Percentiles rank a stretch among this genome's conserved stretches.
phyloP scores from a whole-genome alignment of 441 rosid genomes.

The Eruca vesicaria region DNA sequence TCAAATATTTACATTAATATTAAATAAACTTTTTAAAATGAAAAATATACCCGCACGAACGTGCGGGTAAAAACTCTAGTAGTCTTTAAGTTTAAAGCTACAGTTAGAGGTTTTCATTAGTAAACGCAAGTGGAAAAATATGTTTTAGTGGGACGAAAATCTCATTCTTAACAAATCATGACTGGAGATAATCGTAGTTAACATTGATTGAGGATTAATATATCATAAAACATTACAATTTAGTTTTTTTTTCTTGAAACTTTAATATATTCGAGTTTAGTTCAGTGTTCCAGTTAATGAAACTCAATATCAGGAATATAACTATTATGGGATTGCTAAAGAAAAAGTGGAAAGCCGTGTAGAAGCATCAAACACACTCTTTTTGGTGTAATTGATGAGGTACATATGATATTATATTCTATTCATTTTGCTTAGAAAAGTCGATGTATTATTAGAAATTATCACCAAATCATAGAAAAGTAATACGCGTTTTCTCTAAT shows the following conservation, averaged over 20 bases:
- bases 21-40: too few species aligned
- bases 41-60: too few species aligned
- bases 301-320: background rate
- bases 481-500: slow-evolving; percentile 11
- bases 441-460: slow-evolving; percentile 4
- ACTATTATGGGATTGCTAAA: background rate
- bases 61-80: too few species aligned
- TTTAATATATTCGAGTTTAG: background rate
- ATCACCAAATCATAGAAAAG: background rate
- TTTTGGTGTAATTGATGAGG: background rate
- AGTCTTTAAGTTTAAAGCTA: background rate
- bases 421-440: background rate
- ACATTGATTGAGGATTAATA: background rate
- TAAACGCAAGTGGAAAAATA: background rate
- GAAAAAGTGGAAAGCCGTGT: background rate
- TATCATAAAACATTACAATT: background rate
- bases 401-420: background rate
- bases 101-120: background rate
- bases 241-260: too few species aligned
- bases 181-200: background rate
- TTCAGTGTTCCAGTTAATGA: background rate
- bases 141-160: background rate
- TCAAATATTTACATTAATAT: too few species aligned
- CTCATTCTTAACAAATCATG: background rate
- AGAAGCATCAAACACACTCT: slow-evolving; percentile 11